Base-by-base conservation (phyloP, 768 basidiomycete species). In the Termitomyces sp. region DNA sequence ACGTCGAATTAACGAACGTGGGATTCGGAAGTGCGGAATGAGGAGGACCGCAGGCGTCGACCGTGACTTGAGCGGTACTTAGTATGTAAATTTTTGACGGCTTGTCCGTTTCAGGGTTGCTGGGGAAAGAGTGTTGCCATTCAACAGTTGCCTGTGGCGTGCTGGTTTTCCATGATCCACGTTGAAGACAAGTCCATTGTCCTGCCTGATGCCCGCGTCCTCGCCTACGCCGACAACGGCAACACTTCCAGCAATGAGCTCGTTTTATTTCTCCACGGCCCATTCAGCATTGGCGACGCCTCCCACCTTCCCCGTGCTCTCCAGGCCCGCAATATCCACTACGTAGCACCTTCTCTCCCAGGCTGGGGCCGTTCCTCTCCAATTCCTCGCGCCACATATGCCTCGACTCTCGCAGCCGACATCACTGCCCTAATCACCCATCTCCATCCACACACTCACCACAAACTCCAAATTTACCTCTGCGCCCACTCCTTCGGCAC, bases 311-410 rank as follows among this genome's bases (percentile, higher is more conserved):
- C 75, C 3, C 69, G 64, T 13, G 59, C 66, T 27, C 60, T 81
- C 53, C 32, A 69, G 10, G 69, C 75, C 15, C 76, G 71, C 57
- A 61, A 73, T 41, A 64, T 79, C 4, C 82, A 80, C 60, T 68
- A 68, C 48, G 62, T 85, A 38, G 70, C 76, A 11, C 82, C 82
- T 3, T 79, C 83, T 10, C 76, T 85, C 31, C 78, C 81, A 20
- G 83, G 81, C 2, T 84, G 83, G 82, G 83, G 83, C 3, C 71
- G 71, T 42, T 77, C 83, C 5, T 79, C 81, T 0, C 73, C 78
- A 1, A 64, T 74, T 5, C 63, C 63, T 7, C 54, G 65, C 7
- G 53, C 64, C 0, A 60, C 74, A 1, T 84, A 78, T 60, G 63
- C 75, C 46, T 65, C 72, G 22, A 70, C 71, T 12, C 65, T 84